Base-by-base conservation (phyloP, 2,329 filamentous ascomycete species). In the Colletotrichum australisinense region DNA sequence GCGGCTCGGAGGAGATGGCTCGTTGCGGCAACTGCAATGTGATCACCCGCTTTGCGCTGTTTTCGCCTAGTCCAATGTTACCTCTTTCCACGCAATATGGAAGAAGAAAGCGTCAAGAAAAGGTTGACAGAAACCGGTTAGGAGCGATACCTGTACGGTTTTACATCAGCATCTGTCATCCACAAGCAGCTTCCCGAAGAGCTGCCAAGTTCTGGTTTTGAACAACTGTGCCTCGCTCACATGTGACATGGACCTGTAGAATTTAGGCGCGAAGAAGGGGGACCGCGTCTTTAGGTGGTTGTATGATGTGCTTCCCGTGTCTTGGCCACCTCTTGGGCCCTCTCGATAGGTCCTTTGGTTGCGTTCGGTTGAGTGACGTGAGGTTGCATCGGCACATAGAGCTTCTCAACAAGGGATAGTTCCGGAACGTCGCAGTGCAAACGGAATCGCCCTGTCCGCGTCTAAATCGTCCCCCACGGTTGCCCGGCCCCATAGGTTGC, bases 151-250 rank as follows among this genome's bases (percentile, higher is more conserved):
- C 52, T 57, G 22, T 46, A 35, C 24, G 19, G 12, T 52, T 70
- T 73, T 65, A 62, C 71, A 73, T 73, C 71, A 73, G 62, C 71
- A 73, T 73, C 67, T 73, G 67, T 73, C 67, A 73, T 70, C 56
- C 24, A 14, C 24, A 19, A 42, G 4, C n/a, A 26, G 38, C n/a
- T 30, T 5, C 22, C 32, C 58, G 16, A 38, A 30, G 7, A 9
- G 14, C 56, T 9, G 49, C 63, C 53, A 46, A 42, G 56, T 26
- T 7, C 19, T 16, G 28, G 46, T n/a, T 7, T 14, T 8, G 28
- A 28, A 30, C 5, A 7, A 19, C 56, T 38, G n/a, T 32, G 1
- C 46, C 22, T 5, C 24, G 16, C 14, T 42, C 26, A 24, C 57
- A 72, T 62, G 56, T 52, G 57, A 67, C 63, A 49, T 49, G 42